phyloP scores from a whole-genome alignment of 768 basidiomycete species.

The Mycena venus region DNA sequence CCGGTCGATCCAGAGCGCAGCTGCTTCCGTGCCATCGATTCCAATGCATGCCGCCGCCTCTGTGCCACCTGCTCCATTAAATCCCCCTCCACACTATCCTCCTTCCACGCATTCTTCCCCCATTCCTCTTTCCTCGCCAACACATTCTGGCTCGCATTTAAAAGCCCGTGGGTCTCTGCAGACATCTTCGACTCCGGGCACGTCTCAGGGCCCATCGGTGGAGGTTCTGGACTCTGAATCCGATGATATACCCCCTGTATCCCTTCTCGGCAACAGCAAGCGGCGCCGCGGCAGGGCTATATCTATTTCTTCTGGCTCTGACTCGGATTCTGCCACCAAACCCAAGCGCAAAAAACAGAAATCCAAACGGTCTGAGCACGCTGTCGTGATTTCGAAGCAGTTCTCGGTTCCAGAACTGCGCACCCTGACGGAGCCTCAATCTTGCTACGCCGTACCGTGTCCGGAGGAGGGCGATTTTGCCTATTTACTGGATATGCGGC shows the following conservation, averaged over 20 bases:
- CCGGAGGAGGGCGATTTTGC: slow-evolving; percentile 6
- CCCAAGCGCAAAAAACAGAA: background rate
- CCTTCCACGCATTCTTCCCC: background rate
- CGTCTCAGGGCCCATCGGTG: too few relatives aligned
- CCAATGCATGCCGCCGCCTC: background rate
- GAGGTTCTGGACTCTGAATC: too few relatives aligned
- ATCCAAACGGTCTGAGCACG: background rate
- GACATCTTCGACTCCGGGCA: background rate
- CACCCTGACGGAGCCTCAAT: too few relatives aligned
- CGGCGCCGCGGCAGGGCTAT: background rate
- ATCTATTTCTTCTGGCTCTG: background rate
- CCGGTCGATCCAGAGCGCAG: background rate
- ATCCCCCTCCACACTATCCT: too few relatives aligned
- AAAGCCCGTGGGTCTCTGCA: background rate
- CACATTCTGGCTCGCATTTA: background rate
- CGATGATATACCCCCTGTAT: too few relatives aligned
- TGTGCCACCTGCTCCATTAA: too few relatives aligned
- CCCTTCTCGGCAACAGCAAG: background rate
- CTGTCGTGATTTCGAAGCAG: background rate
- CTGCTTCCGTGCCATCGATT: background rate
- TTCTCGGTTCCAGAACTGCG: background rate
- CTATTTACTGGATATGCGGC: background rate
- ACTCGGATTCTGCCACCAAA: slow-evolving; percentile 1
- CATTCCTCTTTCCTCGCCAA: background rate
- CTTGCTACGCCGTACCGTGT: background rate